These are phyloP conservation scores for Nigrospora sphaerica DNA, from an alignment of 2,329 filamentous ascomycete genomes.

Conservation along the genomic window DNA sequence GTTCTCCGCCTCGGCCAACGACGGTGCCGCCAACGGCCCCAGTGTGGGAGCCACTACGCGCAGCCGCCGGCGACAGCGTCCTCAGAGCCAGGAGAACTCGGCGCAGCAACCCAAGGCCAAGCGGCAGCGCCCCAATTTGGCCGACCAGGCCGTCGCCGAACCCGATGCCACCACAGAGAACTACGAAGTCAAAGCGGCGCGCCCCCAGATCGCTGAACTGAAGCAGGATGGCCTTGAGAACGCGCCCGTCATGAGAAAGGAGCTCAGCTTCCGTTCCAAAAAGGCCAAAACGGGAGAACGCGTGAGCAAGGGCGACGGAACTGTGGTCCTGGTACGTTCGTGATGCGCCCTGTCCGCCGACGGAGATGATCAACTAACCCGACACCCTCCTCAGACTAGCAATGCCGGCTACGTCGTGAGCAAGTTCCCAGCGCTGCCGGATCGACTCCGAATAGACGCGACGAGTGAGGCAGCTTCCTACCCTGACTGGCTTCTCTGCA, in stretches of 20 bases:
- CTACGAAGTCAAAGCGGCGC: conserved; percentile 49
- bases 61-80: conserved; percentile 55
- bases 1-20: conserved; percentile 51
- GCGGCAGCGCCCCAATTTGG: conserved; percentile 51
- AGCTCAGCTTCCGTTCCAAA: conserved; percentile 54
- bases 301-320: conserved; percentile 59
- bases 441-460: conserved; percentile 61
- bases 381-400: conserved; percentile 53
- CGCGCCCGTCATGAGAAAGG: conserved; percentile 32
- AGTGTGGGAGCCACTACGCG: conserved; percentile 30
- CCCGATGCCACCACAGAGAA: conserved; percentile 45
- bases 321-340: conserved; percentile 54
- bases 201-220: conserved; percentile 34
- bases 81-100: conserved; percentile 46
- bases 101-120: conserved; percentile 56
- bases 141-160: conserved; percentile 49
- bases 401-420: conserved; percentile 81
- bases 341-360: neutral
- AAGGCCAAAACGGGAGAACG: conserved; percentile 58
- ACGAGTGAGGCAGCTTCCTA: conserved; percentile 44
- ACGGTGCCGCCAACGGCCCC: conserved; percentile 30
- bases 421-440: conserved; percentile 76
- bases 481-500: neutral
- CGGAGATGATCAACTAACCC: conserved; percentile 1
- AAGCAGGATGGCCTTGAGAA: conserved; percentile 42